Conservation (phyloP, 495 filamentous ascomycete genomes). For the Penicillium robsamsonii region DNA sequence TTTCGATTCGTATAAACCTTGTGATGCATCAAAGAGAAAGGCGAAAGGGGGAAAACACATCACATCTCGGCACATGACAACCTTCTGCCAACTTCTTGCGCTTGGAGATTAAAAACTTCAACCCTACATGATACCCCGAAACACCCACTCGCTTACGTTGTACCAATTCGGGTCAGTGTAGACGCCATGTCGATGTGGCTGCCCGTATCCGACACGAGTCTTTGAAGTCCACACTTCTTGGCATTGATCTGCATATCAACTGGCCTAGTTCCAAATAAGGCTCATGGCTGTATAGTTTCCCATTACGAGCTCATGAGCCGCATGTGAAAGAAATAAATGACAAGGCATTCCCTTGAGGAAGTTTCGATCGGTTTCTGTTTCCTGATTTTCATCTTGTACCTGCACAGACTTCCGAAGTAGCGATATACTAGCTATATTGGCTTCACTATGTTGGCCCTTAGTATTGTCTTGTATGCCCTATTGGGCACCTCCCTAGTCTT, state of each 20-base stretch:
- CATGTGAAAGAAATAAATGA: constrained; percentile 14
- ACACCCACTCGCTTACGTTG: constrained; percentile 27
- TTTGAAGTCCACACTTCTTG: constrained; percentile 6
- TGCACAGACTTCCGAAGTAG: not conserved
- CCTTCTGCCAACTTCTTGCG: not conserved
- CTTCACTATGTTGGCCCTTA: constrained; percentile 25
- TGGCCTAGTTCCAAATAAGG: constrained; percentile 1
- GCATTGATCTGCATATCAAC: constrained; percentile 2
- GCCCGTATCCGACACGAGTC: constrained; percentile 20
- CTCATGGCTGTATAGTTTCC: not conserved
- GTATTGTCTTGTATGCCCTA: constrained; percentile 27
- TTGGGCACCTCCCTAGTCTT: constrained; percentile 24
- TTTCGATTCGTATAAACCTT: not conserved
- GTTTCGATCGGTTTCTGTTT: not conserved
- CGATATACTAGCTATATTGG: not conserved
- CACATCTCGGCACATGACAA: not conserved
- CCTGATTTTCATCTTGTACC: not conserved
- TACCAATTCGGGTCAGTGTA: constrained; percentile 16
- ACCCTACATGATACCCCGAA: constrained; percentile 5
- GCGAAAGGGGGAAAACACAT: not conserved
- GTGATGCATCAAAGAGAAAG: not conserved
- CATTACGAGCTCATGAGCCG: constrained; percentile 1
- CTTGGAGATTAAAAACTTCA: not conserved
- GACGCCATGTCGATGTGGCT: constrained; percentile 20
- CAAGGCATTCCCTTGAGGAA: constrained; percentile 9